Base-by-base conservation (phyloP, 345 rosid species). In the Melastoma malabathricum region DNA sequence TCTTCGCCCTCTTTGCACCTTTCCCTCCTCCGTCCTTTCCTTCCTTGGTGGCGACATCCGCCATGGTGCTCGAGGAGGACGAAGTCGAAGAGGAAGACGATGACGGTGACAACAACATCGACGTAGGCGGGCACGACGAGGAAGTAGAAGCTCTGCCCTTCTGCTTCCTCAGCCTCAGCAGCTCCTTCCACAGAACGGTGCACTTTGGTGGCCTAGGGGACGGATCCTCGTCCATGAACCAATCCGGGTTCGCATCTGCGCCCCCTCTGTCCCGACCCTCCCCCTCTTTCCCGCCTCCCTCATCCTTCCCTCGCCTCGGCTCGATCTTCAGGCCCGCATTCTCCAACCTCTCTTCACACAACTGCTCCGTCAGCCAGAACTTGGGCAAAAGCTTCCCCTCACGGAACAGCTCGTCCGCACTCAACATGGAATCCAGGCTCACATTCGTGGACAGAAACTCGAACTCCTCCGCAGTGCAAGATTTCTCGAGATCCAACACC, bases 141-240 rank as follows among this genome's bases (percentile, higher is more conserved):
- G 80, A 76, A 0, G 89, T 75, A 18, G 41, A 34, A 1, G 90
- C 55, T 15, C 72, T 68, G 50, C 76, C 64, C 0, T 85, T 59
- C 59, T 84, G 96, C 68, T 92, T 92, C 80, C 78, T 86, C 56
- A 92, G 44, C 77, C 89, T 71, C 4, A 92, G 73, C 61, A 92
- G 60, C 69, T 87, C 98, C 73, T 87, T 92, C 96, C 96, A 92
- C 3, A 92, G 44, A 3, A 92, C 98, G 2, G 96, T 86, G 55
- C 97, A 89, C 56, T 89, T 89, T 4, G 97, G 97, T 39, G 95
- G 97, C 56, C 97, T 70, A 10, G 98, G 98, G 48, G 98, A 92
- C 27, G 96, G 96, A 43, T 92, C 96, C 34, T 92, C 98, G 52
- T 92, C 96, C 44, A 82, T 72, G 66, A 82, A 84, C 96, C 96